A percentile compares a stretch with the other conserved stretches of the same genome.
Conservation (phyloP, 2,329 filamentous ascomycete species). For the Huntiella moniliformis region DNA sequence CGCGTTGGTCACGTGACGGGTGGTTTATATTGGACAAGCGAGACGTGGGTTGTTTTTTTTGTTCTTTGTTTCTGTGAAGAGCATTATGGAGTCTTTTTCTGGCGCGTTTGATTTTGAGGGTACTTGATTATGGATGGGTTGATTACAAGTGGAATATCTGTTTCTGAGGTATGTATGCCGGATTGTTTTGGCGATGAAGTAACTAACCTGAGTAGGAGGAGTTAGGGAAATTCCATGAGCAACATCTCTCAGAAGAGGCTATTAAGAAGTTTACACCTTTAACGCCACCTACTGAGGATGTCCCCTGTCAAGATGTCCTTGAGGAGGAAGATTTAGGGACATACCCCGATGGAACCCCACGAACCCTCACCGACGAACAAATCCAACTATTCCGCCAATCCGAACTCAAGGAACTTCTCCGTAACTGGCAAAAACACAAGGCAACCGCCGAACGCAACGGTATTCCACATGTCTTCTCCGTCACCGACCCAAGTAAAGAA, state of each 20-base stretch:
- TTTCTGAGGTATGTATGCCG: too few relatives aligned
- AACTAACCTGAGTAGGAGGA: slow-evolving; percentile 1
- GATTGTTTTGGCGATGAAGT: too few relatives aligned
- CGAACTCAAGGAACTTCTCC: slow-evolving; percentile 56
- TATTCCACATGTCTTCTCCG: slow-evolving; percentile 7
- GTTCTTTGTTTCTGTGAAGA: too few relatives aligned
- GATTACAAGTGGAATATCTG: too few relatives aligned
- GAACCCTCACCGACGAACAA: slow-evolving; percentile 80
- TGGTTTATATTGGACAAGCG: not conserved
- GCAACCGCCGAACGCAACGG: slow-evolving; percentile 6
- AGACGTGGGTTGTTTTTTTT: too few relatives aligned
- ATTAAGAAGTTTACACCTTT: slow-evolving; percentile 1
- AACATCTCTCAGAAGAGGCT: slow-evolving; percentile 1
- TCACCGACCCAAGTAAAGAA: slow-evolving; percentile 3
- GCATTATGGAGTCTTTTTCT: too few relatives aligned
- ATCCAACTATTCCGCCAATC: slow-evolving; percentile 80
- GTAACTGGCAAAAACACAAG: slow-evolving; percentile 15
- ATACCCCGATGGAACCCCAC: slow-evolving; percentile 70
- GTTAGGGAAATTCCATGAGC: slow-evolving; percentile 5
- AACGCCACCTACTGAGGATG: not conserved
- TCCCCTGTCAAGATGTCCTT: too few relatives aligned
- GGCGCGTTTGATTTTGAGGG: too few relatives aligned
- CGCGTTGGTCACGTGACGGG: not conserved
- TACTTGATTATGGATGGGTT: too few relatives aligned
- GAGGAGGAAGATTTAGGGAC: slow-evolving; percentile 48